Evolutionary conservation across 2,329 filamentous ascomycete species (phyloP), one percentile per base, ranked within the genome.

Genomic region (Talaromyces sp.): DNA sequence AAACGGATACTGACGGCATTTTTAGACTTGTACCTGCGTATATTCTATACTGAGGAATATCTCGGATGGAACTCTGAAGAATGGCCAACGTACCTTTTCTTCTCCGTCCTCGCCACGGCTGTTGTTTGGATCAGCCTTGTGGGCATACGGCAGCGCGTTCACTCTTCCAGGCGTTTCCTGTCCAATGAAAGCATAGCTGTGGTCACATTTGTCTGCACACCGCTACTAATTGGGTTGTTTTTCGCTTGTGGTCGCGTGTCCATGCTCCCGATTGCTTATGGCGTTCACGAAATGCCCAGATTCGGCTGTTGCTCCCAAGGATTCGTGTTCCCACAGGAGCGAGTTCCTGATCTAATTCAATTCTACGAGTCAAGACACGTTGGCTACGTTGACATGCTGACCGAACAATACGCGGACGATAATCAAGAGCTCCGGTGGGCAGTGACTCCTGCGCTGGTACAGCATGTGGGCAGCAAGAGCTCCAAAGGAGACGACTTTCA

Each of bases 41-140:
- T 81, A 12, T 80, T 81, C 67, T 79, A 78, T 61, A 78, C 76
- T 0, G 77, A 80, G 58, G 68, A 76, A 55, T 76, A 77, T 52
- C 70, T 77, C 3, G 77, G 77, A 56, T 80, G 77, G 78, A 79
- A 80, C 56, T 68, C 68, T 8, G 76, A 80, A 62, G 65, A 75
- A 43, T 79, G 75, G 76, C 62, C 56, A 0, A 68, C 59, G 3
- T 78, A 79, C 57, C 60, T 77, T 3, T 66, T 69, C 46, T 72
- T 66, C 61, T 77, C 75, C 1, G 27, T 74, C 4, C 1, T 46
- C 5, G 11, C 19, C 19, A 46, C 43, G 21, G 43, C 43, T 3
- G 19, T 60, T 8, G 19, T 66, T 21, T 59, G 52, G n/a, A 50
- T 57, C 19, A 31, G 62, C 10, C 61, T 66, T 11, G 21, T 63